Percentiles rank a stretch among this genome's conserved stretches.
These are phyloP conservation scores for Retiboletus flavoniger DNA, from an alignment of 1,284 basidiomycete species.

Conservation along the genomic window DNA sequence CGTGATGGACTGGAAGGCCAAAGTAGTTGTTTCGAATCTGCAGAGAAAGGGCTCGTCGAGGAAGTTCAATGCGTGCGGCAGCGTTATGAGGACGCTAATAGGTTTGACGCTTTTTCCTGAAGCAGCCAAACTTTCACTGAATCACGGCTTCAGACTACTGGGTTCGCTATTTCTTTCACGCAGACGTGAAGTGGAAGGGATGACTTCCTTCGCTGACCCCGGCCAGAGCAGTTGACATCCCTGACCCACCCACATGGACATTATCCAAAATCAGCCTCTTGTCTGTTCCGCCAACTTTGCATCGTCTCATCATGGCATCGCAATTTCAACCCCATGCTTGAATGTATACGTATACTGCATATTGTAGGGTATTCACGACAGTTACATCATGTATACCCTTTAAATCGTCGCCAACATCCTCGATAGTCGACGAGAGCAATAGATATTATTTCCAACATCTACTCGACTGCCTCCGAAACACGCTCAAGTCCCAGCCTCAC, in stretches of 20 bases:
- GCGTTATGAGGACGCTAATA: constrained; percentile 65
- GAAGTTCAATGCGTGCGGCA: constrained; percentile 51
- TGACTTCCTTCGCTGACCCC: not conserved
- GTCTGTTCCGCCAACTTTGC: not conserved
- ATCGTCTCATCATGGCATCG: not conserved
- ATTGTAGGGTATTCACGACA: constrained; percentile 5
- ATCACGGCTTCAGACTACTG: constrained; percentile 39
- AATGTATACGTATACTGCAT: constrained; percentile 4
- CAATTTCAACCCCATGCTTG: not conserved
- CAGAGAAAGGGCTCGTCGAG: constrained; percentile 16
- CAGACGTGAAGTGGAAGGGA: constrained; percentile 45
- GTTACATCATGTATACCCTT: constrained; percentile 7
- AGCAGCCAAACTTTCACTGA: constrained; percentile 6
- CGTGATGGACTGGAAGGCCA: not conserved
- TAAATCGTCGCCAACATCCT: not conserved
- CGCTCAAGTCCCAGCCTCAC: constrained; percentile 33
- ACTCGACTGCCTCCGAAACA: constrained; percentile 26
- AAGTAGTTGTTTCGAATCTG: not conserved
- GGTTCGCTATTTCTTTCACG: constrained; percentile 62
- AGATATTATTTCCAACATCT: constrained; percentile 2
- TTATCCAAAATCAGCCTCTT: not conserved
- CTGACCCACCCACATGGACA: not conserved
- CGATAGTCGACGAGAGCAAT: not conserved
- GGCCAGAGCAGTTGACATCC: constrained; percentile 1
- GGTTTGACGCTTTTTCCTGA: constrained; percentile 37